phyloP scores from a whole-genome alignment of 1,139 yeast species.

The Debaryomyces fabryi region DNA sequence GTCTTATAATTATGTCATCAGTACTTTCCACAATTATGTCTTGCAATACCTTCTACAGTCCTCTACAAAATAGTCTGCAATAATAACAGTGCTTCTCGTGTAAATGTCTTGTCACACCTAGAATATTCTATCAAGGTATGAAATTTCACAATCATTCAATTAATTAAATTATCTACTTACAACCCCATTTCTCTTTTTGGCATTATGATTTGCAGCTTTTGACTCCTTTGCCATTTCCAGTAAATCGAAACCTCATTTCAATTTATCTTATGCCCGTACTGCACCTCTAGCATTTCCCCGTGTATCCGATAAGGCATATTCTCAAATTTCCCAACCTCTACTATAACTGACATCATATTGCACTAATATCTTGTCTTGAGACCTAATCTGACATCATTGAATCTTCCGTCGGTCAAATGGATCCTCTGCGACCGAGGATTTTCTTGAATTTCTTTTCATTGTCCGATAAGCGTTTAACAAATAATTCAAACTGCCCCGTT shows the following conservation, averaged over 20 bases:
- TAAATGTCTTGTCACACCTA: too few species aligned
- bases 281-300: not conserved
- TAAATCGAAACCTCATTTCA: not conserved
- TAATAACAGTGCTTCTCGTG: too few species aligned
- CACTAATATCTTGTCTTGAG: not conserved
- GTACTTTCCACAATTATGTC: too few species aligned
- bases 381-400: not conserved
- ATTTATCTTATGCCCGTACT: not conserved
- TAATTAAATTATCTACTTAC: too few species aligned
- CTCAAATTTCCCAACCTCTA: too few species aligned
- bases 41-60: too few species aligned
- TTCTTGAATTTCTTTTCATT: not conserved
- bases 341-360: not conserved
- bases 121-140: too few species aligned
- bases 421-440: slow-evolving; percentile 1
- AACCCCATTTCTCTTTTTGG: too few species aligned
- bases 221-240: not conserved
- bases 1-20: too few species aligned
- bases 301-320: not conserved
- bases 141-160: too few species aligned
- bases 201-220: not conserved
- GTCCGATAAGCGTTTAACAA: not conserved
- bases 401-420: not conserved
- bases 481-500: not conserved
- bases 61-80: too few species aligned